Base-by-base conservation (phyloP, 768 basidiomycete genomes). In the Tricholoma furcatifolium region DNA sequence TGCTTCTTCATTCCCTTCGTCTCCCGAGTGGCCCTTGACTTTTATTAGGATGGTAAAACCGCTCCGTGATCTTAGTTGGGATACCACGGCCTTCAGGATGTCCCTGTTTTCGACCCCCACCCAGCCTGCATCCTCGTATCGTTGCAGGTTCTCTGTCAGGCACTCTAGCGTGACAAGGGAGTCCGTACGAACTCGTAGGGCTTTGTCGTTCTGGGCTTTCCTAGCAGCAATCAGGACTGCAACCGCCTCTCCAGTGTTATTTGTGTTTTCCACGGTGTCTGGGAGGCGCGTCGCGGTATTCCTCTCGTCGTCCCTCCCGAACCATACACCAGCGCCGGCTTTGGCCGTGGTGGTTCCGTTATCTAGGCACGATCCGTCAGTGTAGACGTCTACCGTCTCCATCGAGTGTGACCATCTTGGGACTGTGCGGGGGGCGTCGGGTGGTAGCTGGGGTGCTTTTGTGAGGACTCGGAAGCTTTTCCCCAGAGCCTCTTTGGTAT, bases 111-210 rank as follows among this genome's bases (percentile, higher is more conserved):
- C 15, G 0, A 59, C 42, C 0, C 36, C 44, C 0, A 65, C 60
- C 60, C 57, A 74, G 0, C 71, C 69, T 0, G 10, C 8, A 32
- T 72, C 61, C 34, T 73, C 68, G 58, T 62, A 61, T 1, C 41
- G 38, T 0, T 24, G 15, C 2, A 61, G 43, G 32, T 66, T 39
- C 24, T 53, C 54, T 0, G 63, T 69, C 0, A 69, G 23, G 0
- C 47, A 61, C 6, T 67, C 53, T 7, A 67, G 56, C 0, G 47
- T 50, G 20, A 65, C 54, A 51, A 50, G 47, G 0, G 65, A 69
- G 60, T 70, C 64, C 4, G 43, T 65, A 2, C 51, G 38, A 1
- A 67, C 62, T 1, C 43, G 10, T 1, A 69, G 40, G 1, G 39
- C 27, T 0, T 15, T 12, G 27, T 58, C 39, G 1, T 40, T 34